phyloP scores from a whole-genome alignment of 306 rosid species.

The Sechiopsis laciniata region DNA sequence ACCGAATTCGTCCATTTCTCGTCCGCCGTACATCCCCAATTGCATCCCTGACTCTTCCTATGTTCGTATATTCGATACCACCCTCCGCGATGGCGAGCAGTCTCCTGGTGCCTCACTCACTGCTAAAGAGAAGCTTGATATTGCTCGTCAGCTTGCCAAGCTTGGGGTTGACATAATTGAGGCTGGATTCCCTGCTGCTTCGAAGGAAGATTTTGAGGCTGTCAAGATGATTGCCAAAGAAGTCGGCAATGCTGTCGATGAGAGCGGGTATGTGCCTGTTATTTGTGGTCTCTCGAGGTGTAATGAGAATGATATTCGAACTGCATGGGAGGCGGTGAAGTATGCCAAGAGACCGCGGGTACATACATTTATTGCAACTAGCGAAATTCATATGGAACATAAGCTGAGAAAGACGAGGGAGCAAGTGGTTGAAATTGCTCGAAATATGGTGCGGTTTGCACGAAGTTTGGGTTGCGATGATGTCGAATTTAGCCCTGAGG shows the following conservation, averaged over 20 bases:
- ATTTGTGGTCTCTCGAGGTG: constrained; percentile 85
- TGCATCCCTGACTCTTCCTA: constrained; percentile 68
- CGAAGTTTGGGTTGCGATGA: constrained; percentile 81
- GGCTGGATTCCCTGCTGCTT: constrained; percentile 88
- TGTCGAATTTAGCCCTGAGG: constrained; percentile 94
- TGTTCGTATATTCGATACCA: constrained; percentile 85
- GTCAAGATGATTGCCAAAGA: constrained; percentile 61
- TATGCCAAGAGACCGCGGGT: constrained; percentile 69
- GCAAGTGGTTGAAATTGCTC: constrained; percentile 63
- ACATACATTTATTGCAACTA: constrained; percentile 89
- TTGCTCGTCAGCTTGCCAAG: constrained; percentile 73
- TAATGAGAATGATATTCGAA: constrained; percentile 66
- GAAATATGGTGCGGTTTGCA: constrained; percentile 68
- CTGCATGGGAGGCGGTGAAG: constrained; percentile 92
- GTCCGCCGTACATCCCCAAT: constrained; percentile 81
- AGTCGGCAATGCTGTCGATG: constrained; percentile 67
- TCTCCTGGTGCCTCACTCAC: constrained; percentile 97
- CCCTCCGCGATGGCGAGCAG: constrained; percentile 98
- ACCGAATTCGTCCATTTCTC: constrained; percentile 18
- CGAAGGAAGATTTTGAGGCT: constrained; percentile 78
- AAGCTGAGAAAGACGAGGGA: constrained; percentile 68
- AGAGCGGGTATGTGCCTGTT: constrained; percentile 71
- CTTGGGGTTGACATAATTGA: constrained; percentile 92
- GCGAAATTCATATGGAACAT: constrained; percentile 74
- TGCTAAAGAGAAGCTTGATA: constrained; percentile 77